Evolutionary conservation across 164 flowering plant genomes (phyloP).

Genomic region (Umbilicus rupestris): DNA sequence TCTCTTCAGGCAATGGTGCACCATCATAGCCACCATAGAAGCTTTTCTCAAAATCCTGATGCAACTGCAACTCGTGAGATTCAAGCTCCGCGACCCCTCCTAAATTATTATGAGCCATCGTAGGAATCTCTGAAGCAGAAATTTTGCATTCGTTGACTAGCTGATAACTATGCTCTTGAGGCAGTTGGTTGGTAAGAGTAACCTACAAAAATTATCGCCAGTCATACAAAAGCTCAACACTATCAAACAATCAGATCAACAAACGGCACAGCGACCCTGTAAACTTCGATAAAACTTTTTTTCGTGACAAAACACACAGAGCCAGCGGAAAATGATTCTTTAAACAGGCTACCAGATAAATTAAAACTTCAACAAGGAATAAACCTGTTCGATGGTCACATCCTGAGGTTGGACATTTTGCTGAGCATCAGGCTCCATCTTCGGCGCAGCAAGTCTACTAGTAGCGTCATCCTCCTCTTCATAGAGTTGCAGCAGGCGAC

Average conservation of each 20-base stretch:
- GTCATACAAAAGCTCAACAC: background rate
- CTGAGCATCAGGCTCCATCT: constrained; percentile 60
- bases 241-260: background rate
- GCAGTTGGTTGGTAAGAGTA: constrained; percentile 31
- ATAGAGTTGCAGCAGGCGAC: constrained; percentile 53
- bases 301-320: too few species aligned
- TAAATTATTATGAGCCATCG: constrained; percentile 27
- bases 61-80: constrained; percentile 50
- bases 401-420: constrained; percentile 26
- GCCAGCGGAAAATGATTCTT: too few species aligned
- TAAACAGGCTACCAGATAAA: background rate
- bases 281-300: too few species aligned
- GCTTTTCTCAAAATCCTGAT: constrained; percentile 44
- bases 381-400: constrained; percentile 25
- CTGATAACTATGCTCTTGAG: constrained; percentile 38
- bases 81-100: constrained; percentile 35
- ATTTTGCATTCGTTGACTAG: constrained; percentile 48
- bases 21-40: constrained; percentile 31
- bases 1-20: constrained; percentile 32
- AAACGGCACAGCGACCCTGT: too few species aligned
- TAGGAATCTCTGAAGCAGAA: constrained; percentile 23
- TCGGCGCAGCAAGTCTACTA: constrained; percentile 49
- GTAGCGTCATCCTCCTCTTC: constrained; percentile 46
- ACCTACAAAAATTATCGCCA: constrained; percentile 26
- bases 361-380: background rate